These are phyloP conservation scores for Goniomonas avonlea DNA, from an alignment of 78 protist genomes.

Conservation along the genomic window DNA sequence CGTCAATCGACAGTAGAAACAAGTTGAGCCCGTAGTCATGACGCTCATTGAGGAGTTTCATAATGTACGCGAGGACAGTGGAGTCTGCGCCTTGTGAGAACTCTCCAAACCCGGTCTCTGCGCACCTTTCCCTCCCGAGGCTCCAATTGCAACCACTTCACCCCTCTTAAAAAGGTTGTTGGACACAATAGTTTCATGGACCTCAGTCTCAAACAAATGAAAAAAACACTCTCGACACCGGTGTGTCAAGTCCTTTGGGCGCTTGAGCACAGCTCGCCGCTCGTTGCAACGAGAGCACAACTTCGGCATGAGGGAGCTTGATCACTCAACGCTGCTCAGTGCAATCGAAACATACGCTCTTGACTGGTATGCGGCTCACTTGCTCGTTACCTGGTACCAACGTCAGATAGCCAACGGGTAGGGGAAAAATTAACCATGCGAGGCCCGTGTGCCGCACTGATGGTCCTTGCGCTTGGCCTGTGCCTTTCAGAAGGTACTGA, in stretches of 20 bases:
- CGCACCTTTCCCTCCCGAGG: constrained; percentile 85
- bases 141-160: constrained; percentile 67
- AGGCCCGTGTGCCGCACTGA: no score
- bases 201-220: constrained; percentile 69
- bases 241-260: constrained; percentile 60
- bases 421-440: no score
- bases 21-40: constrained; percentile 74
- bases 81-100: constrained; percentile 65
- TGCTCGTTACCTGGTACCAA: no score
- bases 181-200: constrained; percentile 67
- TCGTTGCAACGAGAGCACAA: no score
- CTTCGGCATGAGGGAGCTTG: no score
- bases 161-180: constrained; percentile 57
- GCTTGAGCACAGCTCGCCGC: constrained; percentile 48
- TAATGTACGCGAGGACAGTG: constrained; percentile 71
- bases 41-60: constrained; percentile 52
- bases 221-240: constrained; percentile 80
- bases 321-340: no score
- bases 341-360: no score
- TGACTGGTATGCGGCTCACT: no score
- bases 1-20: constrained; percentile 79
- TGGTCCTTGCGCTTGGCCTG: no score
- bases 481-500: no score
- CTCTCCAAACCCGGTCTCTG: no score
- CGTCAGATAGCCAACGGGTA: no score